Percentiles rank a stretch among this genome's conserved stretches.
phyloP scores from a whole-genome alignment of 2,329 filamentous ascomycete genomes.

The Gaeumannomyces tritici region DNA sequence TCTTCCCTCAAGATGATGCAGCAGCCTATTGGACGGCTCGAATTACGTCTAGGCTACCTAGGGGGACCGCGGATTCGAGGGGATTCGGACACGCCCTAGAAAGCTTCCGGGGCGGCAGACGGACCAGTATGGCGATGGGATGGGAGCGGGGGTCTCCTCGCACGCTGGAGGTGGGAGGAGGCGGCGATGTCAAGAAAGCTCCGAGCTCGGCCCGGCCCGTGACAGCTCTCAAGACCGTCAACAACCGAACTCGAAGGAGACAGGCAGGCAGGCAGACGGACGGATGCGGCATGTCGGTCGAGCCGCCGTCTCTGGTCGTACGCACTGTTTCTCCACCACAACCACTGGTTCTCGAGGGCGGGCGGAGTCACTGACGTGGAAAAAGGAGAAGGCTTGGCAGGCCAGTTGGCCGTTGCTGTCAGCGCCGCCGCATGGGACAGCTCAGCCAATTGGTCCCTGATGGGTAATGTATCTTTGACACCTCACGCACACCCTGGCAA shows the following conservation, averaged over 20 bases:
- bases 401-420: not conserved
- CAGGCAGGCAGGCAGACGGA: not conserved
- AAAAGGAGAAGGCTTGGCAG: not conserved
- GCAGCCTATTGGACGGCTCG: not conserved
- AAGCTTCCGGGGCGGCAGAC: not conserved
- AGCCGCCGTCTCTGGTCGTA: not conserved
- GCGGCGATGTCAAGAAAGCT: not conserved
- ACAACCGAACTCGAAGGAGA: not conserved
- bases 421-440: not conserved
- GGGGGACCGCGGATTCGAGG: not conserved
- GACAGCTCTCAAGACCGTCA: not conserved
- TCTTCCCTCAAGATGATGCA: conserved; percentile 43
- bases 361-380: not conserved
- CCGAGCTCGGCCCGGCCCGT: not conserved
- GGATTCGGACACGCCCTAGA: not conserved
- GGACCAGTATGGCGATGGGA: no score
- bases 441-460: not conserved
- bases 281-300: not conserved
- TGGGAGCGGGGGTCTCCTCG: no score
- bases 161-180: not conserved
- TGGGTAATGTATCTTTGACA: not conserved
- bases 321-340: not conserved
- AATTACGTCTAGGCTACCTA: not conserved
- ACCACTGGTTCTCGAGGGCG: not conserved
- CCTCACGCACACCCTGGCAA: not conserved